Evolutionary conservation across 345 rosid genomes (phyloP).

Genomic region (Aurinia saxatilis): DNA sequence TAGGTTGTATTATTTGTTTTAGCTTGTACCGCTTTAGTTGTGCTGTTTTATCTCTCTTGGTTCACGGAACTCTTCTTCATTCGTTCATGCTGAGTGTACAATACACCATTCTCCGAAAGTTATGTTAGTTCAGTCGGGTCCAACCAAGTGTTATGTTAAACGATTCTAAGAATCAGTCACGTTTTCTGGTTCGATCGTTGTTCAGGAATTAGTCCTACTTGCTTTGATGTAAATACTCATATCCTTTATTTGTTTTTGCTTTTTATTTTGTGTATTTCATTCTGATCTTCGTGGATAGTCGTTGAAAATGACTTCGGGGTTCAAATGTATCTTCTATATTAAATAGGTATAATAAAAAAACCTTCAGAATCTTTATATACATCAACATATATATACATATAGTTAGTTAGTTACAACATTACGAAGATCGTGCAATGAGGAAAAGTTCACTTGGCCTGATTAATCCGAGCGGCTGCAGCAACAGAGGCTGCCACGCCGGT

Average conservation of each 20-base stretch:
- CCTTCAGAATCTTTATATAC: neutral
- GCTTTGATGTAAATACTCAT: neutral
- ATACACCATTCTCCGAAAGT: neutral
- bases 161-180: neutral
- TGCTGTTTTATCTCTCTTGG: constrained; percentile 5
- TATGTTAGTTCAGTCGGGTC: neutral
- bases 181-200: neutral
- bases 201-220: neutral
- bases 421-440: neutral
- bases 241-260: neutral
- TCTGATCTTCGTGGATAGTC: neutral
- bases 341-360: neutral
- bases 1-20: constrained; percentile 20
- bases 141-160: neutral
- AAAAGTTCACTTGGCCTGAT: constrained; percentile 34
- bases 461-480: constrained; percentile 75
- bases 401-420: neutral
- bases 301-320: neutral
- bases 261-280: neutral
- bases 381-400: neutral
- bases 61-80: neutral
- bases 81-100: neutral
- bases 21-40: constrained; percentile 5
- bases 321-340: neutral
- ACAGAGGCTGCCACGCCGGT: constrained; percentile 75